phyloP scores from a whole-genome alignment of 2,329 filamentous ascomycete species.

The Botrytis deweyae region DNA sequence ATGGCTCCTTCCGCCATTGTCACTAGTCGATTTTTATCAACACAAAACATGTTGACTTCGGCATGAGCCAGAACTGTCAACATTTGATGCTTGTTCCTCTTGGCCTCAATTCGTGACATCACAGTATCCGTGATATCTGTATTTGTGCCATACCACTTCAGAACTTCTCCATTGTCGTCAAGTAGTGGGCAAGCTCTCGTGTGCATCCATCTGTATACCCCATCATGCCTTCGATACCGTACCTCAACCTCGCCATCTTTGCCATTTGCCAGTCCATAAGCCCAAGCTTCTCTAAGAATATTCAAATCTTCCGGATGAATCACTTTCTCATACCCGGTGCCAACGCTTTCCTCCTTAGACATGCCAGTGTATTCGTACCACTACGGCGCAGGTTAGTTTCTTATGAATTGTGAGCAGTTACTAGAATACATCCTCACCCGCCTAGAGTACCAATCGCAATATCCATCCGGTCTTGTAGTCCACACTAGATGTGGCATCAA shows the following conservation, averaged over 20 bases:
- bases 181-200: conserved; percentile 27
- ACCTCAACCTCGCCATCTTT: conserved; percentile 28
- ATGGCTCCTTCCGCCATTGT: conserved; percentile 32
- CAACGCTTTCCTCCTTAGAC: conserved; percentile 25
- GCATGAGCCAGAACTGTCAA: conserved; percentile 32
- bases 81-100: conserved; percentile 31
- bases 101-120: conserved; percentile 31
- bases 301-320: conserved; percentile 30
- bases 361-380: conserved; percentile 36
- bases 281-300: conserved; percentile 24
- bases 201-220: conserved; percentile 34
- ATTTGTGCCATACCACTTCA: conserved; percentile 35
- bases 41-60: conserved; percentile 32
- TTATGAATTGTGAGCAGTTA: neutral
- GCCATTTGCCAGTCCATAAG: neutral
- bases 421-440: conserved; percentile 22
- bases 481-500: conserved; percentile 34
- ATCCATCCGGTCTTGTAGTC: conserved; percentile 27
- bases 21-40: conserved; percentile 26
- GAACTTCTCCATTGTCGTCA: conserved; percentile 23
- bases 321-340: conserved; percentile 20
- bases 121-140: conserved; percentile 34
- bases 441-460: conserved; percentile 31
- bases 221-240: conserved; percentile 31
- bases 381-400: conserved; percentile 18